Evolutionary conservation across 352 stramenopile genomes (phyloP).

Genomic region (Plasmopara muralis): DNA sequence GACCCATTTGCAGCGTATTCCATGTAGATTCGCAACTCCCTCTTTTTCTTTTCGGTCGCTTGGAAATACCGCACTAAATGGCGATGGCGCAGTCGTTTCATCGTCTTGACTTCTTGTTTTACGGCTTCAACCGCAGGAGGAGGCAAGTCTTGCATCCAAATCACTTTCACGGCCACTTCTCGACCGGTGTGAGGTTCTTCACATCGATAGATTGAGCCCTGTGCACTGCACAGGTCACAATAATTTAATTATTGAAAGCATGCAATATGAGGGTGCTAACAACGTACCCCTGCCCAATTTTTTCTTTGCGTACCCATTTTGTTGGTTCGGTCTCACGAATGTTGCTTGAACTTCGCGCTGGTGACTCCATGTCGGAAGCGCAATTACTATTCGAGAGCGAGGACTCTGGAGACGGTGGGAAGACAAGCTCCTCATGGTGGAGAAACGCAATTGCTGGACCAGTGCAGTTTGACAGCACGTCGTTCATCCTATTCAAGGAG

Average conservation of each 20-base stretch:
- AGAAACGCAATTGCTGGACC: slow-evolving; percentile 8
- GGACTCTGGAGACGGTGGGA: slow-evolving; percentile 22
- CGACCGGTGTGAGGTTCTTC: slow-evolving; percentile 42
- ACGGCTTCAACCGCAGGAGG: slow-evolving; percentile 43
- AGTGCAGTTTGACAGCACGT: too few species aligned
- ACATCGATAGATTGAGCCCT: slow-evolving; percentile 70
- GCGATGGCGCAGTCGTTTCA: slow-evolving; percentile 52
- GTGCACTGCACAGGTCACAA: slow-evolving; percentile 25
- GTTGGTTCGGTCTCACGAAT: slow-evolving; percentile 17
- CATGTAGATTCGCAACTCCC: slow-evolving; percentile 75
- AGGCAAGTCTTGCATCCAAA: slow-evolving; percentile 52
- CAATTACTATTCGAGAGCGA: slow-evolving; percentile 25
- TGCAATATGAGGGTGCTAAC: neutral
- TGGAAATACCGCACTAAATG: slow-evolving; percentile 64
- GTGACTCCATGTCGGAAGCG: slow-evolving; percentile 17
- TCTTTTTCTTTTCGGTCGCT: slow-evolving; percentile 50
- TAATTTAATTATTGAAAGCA: slow-evolving; percentile 4
- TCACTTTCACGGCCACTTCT: slow-evolving; percentile 64
- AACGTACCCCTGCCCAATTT: slow-evolving; percentile 68
- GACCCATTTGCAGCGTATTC: slow-evolving; percentile 84
- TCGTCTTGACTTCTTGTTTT: slow-evolving; percentile 58
- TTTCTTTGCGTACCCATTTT: slow-evolving; percentile 65
- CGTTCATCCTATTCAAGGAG: too few species aligned
- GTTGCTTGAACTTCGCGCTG: slow-evolving; percentile 5
- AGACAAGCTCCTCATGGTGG: slow-evolving; percentile 24